Conservation (phyloP, 257 asterid genomes). For the Scutellaria minor region DNA sequence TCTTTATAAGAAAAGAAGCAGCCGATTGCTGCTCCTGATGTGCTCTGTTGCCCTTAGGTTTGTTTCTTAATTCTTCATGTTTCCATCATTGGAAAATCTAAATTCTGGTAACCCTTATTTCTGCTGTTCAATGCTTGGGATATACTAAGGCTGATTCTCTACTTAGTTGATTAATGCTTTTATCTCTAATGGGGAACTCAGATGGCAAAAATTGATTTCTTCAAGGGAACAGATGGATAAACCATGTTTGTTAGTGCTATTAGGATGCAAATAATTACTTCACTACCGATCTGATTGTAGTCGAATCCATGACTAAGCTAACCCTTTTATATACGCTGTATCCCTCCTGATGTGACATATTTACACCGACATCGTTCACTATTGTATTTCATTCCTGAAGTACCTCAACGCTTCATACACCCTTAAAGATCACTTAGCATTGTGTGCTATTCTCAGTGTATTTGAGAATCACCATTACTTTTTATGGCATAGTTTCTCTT, state of each 20-base stretch:
- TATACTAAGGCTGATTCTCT: not conserved
- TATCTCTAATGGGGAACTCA: not conserved
- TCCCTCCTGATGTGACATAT: constrained; percentile 1
- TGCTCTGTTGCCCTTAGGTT: not conserved
- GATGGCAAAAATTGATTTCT: constrained; percentile 27
- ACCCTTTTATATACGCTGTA: not conserved
- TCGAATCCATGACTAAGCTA: constrained; percentile 21
- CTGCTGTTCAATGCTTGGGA: constrained; percentile 15
- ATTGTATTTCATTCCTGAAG: constrained; percentile 7
- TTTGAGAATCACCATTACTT: not conserved
- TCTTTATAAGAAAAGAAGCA: not conserved
- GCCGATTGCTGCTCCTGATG: not conserved
- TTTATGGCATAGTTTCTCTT: not conserved
- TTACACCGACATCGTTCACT: not conserved
- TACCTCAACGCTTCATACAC: not conserved
- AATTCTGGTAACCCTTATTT: not conserved
- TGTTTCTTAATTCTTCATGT: constrained; percentile 14
- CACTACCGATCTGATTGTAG: not conserved
- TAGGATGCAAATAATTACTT: no score
- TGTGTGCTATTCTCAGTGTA: not conserved
- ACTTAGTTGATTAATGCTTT: constrained; percentile 22
- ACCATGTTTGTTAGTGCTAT: no score
- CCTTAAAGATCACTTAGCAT: not conserved
- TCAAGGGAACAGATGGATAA: not conserved
- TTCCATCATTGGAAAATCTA: constrained; percentile 8